Percentiles rank a stretch among this genome's conserved stretches.
These are phyloP conservation scores for Fusarium devonianum DNA, from an alignment of 2,329 filamentous ascomycete species.

Conservation along the genomic window DNA sequence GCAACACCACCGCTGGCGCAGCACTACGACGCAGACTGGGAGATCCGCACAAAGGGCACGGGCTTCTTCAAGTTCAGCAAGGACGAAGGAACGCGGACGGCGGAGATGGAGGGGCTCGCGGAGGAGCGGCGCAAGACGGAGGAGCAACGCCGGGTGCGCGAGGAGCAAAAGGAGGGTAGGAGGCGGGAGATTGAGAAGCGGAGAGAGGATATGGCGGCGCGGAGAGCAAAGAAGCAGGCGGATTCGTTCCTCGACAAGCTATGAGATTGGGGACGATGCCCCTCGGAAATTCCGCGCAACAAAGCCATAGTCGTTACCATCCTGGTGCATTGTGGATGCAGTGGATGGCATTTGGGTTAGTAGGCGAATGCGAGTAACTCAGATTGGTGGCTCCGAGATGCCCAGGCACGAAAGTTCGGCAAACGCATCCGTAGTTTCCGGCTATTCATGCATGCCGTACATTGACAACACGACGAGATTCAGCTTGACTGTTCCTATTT, in stretches of 20 bases:
- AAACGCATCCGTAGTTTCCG: slow-evolving; percentile 2
- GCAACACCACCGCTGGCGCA: slow-evolving; percentile 79
- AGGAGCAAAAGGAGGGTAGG: slow-evolving; percentile 65
- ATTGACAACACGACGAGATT: neutral
- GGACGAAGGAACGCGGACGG: slow-evolving; percentile 69
- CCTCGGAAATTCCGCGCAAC: slow-evolving; percentile 17
- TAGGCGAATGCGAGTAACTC: slow-evolving; percentile 13
- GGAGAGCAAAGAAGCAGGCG: slow-evolving; percentile 71
- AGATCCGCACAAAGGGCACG: slow-evolving; percentile 86
- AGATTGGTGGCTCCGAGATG: slow-evolving; percentile 22
- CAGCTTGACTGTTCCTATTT: no score
- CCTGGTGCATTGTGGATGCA: neutral
- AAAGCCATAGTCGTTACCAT: slow-evolving; percentile 22
- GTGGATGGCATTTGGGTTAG: neutral
- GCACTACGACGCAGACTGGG: slow-evolving; percentile 86
- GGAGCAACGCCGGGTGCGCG: slow-evolving; percentile 61
- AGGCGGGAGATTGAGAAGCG: slow-evolving; percentile 69
- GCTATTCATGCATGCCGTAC: slow-evolving; percentile 12
- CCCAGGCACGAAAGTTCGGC: slow-evolving; percentile 20
- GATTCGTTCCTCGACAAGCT: slow-evolving; percentile 75
- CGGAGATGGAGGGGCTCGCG: slow-evolving; percentile 79
- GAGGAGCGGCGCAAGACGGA: slow-evolving; percentile 74
- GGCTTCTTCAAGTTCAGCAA: slow-evolving; percentile 91
- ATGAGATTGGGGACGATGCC: slow-evolving; percentile 19
- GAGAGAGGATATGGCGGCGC: slow-evolving; percentile 66